phyloP scores from a whole-genome alignment of 192 early-diverging fungal genomes.

The Coemansia sp. region DNA sequence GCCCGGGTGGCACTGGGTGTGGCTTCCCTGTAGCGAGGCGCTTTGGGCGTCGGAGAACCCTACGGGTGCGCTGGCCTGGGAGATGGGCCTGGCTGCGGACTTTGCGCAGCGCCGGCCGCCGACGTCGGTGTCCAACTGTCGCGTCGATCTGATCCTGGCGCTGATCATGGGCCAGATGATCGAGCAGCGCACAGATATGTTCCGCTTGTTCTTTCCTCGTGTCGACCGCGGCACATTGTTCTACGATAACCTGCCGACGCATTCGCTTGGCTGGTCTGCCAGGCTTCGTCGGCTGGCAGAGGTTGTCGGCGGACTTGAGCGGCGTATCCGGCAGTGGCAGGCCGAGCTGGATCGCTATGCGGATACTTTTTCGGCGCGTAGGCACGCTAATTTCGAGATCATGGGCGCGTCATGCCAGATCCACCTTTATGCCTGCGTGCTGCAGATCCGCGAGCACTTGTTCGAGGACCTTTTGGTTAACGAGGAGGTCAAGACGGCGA shows the following conservation, averaged over 20 bases:
- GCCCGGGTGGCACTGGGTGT: constrained; percentile 54
- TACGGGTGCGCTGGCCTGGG: constrained; percentile 36
- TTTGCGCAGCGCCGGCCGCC: constrained; percentile 21
- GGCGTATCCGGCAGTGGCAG: constrained; percentile 47
- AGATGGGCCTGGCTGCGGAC: constrained; percentile 36
- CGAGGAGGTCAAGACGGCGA: constrained; percentile 15
- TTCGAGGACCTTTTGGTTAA: constrained; percentile 36
- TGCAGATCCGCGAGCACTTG: constrained; percentile 51
- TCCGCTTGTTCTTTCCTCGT: constrained; percentile 51
- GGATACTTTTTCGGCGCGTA: constrained; percentile 38
- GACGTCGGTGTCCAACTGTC: constrained; percentile 29
- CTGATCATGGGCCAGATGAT: constrained; percentile 50
- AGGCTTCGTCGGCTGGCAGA: constrained; percentile 24
- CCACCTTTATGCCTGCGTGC: constrained; percentile 40
- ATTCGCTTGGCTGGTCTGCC: constrained; percentile 27
- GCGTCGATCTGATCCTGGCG: constrained; percentile 41
- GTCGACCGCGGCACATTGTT: constrained; percentile 48
- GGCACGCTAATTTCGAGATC: constrained; percentile 51
- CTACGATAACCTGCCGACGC: constrained; percentile 51
- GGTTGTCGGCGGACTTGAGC: constrained; percentile 26
- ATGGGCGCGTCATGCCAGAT: constrained; percentile 45
- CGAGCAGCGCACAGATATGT: constrained; percentile 49
- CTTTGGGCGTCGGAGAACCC: constrained; percentile 44
- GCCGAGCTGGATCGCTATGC: constrained; percentile 41
- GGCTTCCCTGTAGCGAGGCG: constrained; percentile 47